Conservation (phyloP, 2,329 filamentous ascomycete genomes). For the Fusarium sp. region DNA sequence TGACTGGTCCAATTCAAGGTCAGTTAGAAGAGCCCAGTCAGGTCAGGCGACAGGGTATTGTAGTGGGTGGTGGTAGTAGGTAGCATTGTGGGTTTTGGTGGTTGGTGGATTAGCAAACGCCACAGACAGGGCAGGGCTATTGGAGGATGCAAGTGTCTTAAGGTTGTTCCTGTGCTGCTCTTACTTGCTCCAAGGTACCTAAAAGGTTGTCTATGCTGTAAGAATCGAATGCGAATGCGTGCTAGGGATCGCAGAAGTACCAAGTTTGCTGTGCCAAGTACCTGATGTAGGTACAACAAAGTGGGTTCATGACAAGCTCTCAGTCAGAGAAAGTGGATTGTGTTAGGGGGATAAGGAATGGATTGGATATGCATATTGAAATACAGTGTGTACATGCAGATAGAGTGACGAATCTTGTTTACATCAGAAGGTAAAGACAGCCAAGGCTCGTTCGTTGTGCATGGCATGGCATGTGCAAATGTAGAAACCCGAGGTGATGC, state of each 20-base stretch:
- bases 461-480: conserved; percentile 27
- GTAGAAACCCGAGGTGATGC: conserved; percentile 14
- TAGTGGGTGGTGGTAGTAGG: background rate
- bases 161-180: background rate
- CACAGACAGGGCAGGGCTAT: conserved; percentile 28
- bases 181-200: background rate
- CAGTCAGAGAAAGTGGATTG: conserved; percentile 25
- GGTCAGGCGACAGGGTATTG: conserved; percentile 43
- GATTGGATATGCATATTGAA: conserved; percentile 16
- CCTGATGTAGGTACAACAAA: conserved; percentile 23
- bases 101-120: conserved; percentile 31
- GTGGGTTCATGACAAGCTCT: conserved; percentile 11
- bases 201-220: background rate
- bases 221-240: conserved; percentile 1
- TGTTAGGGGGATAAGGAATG: background rate
- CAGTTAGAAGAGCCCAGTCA: conserved; percentile 16
- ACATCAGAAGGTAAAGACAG: conserved; percentile 4
- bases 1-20: conserved; percentile 36
- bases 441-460: conserved; percentile 1
- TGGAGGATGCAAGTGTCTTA: conserved; percentile 10
- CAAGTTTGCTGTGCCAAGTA: background rate
- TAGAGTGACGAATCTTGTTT: conserved; percentile 3
- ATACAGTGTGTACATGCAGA: background rate
- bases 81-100: conserved; percentile 24
- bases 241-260: conserved; percentile 6